Base-by-base conservation (phyloP, 164 flowering plant genomes). In the Piper longum region DNA sequence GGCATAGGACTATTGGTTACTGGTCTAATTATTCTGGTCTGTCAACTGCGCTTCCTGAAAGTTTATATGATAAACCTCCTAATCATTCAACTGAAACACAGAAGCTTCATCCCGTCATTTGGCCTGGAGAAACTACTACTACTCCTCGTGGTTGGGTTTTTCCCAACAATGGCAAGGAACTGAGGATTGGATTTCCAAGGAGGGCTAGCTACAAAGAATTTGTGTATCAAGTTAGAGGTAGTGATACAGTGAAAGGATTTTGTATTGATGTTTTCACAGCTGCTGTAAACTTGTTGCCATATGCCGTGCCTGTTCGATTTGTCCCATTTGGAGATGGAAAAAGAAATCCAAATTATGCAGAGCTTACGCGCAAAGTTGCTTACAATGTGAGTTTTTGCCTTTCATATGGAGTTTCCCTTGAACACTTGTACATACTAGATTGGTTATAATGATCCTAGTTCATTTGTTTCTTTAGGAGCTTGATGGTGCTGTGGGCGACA, bases 191-290 rank as follows among this genome's bases (percentile, higher is more conserved):
- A 43, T 85, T 85, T 42, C 96, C 96, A 0, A 57, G 18, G 63
- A 82, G 91, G 44, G 83, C 73, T 57, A 71, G 88, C 69, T 88
- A 57, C 61, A 63, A 56, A 45, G 84, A 82, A 52, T 88, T 84
- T 71, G 92, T 83, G 12, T 69, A 87, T 3, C 68, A 59, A 71
- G 81, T 72, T 16, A 76, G 69, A 52, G 84, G 83, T 42, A 76
- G 78, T 55, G 70, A 81, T 62, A 64, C 11, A 8, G 74, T 83
- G 70, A 77, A 78, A 73, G 93, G 91, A 16, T 88, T 79, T 67
- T 88, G 98, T 74, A 84, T 90, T 61, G 99, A 93, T 75, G 95
- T 93, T 3, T 93, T 93, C 64, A 72, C 64, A 12, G 81, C 97
- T 66, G 96, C 97, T 41, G 70, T 87, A n/a, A 81, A 67, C 69